Conservation (phyloP, 2,329 filamentous ascomycete species). For the Trichoderma brevicompactum region DNA sequence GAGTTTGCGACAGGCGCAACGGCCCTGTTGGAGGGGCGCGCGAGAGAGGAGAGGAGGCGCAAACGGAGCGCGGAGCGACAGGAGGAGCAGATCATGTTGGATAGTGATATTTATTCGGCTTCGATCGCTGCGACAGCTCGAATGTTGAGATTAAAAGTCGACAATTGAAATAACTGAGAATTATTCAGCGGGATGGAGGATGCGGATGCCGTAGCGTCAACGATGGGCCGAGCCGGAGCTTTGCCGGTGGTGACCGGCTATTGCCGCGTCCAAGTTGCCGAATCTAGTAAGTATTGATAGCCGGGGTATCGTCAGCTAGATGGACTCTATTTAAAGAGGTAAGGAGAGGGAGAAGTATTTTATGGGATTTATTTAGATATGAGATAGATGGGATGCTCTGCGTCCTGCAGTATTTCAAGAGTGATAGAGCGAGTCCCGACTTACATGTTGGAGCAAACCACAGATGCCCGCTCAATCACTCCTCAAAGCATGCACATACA, state of each 20-base stretch:
- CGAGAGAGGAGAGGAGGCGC: conserved; percentile 5
- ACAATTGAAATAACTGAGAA: conserved; percentile 8
- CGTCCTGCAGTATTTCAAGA: too few relatives aligned
- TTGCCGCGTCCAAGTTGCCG: conserved; percentile 10
- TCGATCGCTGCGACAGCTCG: not conserved
- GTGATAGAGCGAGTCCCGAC: too few relatives aligned
- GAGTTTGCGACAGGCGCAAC: conserved; percentile 11
- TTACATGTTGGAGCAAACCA: too few relatives aligned
- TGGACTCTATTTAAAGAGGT: too few relatives aligned
- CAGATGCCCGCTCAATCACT: too few relatives aligned
- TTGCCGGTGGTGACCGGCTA: conserved; percentile 19
- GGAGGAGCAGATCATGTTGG: conserved; percentile 31
- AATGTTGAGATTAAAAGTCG: not conserved
- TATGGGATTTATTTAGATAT: fast-evolving
- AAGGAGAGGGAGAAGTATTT: not conserved
- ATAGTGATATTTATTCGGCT: not conserved
- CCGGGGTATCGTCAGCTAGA: too few relatives aligned
- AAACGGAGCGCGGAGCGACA: conserved; percentile 31
- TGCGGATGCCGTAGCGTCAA: conserved; percentile 1
- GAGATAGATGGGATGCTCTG: too few relatives aligned
- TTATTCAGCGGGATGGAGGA: conserved; percentile 27
- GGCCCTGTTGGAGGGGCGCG: not conserved
- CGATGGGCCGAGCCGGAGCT: conserved; percentile 26
- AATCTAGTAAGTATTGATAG: not conserved
- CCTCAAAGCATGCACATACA: too few relatives aligned